phyloP scores from a whole-genome alignment of 495 filamentous ascomycete genomes.

The Daldinia caldariorum region DNA sequence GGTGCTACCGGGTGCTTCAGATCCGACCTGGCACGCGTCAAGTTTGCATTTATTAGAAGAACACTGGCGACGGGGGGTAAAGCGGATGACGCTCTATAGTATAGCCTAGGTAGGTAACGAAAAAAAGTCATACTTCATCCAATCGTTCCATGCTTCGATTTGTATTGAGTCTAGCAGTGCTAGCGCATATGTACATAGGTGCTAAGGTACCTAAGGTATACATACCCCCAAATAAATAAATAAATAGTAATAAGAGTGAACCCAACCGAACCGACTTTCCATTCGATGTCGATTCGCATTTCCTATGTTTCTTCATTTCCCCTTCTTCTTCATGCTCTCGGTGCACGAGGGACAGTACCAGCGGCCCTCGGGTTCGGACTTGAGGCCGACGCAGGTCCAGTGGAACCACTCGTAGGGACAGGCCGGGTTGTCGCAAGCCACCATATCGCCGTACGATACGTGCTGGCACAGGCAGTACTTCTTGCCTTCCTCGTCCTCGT shows the following conservation, averaged over 20 bases:
- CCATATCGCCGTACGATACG: slow-evolving; percentile 96
- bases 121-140: background rate
- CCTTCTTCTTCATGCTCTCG: slow-evolving; percentile 64
- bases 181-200: background rate
- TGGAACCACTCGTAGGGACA: slow-evolving; percentile 99
- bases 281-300: no score
- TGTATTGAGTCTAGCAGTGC: background rate
- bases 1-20: no score
- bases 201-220: background rate
- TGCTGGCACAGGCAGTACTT: slow-evolving; percentile 94
- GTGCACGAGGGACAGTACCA: slow-evolving; percentile 92
- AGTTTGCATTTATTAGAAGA: no score
- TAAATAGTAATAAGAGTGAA: no score
- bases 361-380: slow-evolving; percentile 84
- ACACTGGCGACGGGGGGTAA: no score
- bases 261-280: no score
- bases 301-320: slow-evolving; percentile 23
- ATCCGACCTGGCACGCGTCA: background rate
- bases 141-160: background rate
- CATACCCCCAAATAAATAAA: no score
- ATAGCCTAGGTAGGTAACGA: no score
- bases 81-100: background rate
- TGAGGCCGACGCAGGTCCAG: slow-evolving; percentile 93
- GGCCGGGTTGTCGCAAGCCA: slow-evolving; percentile 93
- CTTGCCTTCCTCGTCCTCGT: slow-evolving; percentile 85